Evolutionary conservation across 1,284 basidiomycete species (phyloP).

Genomic region (Neolentinus lepideus): DNA sequence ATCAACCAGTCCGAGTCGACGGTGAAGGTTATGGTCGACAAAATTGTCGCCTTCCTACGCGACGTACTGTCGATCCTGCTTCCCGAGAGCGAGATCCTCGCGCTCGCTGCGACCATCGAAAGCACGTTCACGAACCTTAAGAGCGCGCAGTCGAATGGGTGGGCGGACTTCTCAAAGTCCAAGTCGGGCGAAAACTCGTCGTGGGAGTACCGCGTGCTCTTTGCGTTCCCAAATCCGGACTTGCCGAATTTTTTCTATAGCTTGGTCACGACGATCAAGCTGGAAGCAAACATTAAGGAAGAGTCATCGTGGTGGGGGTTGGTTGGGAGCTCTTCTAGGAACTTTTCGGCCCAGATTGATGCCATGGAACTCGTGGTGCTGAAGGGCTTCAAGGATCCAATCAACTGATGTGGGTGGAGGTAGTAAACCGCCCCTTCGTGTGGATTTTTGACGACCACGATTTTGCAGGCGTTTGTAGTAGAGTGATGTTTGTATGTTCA

Average conservation of each 20-base stretch:
- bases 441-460: too few relatives aligned
- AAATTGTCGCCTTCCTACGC: background rate
- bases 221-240: background rate
- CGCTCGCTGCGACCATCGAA: background rate
- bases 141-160: background rate
- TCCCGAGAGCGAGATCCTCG: background rate
- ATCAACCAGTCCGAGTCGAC: background rate
- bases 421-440: too few relatives aligned
- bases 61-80: background rate
- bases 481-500: too few relatives aligned
- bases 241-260: background rate
- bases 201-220: background rate
- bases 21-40: background rate
- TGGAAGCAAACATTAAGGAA: background rate
- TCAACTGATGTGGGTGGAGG: background rate
- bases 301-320: background rate
- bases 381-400: background rate
- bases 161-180: background rate
- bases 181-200: background rate
- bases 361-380: background rate
- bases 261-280: background rate
- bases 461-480: too few relatives aligned
- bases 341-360: background rate
- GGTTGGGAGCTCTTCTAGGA: background rate
- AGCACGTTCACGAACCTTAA: background rate